These are phyloP conservation scores for Ustilago curta DNA, from an alignment of 1,284 basidiomycete genomes.

Conservation along the genomic window DNA sequence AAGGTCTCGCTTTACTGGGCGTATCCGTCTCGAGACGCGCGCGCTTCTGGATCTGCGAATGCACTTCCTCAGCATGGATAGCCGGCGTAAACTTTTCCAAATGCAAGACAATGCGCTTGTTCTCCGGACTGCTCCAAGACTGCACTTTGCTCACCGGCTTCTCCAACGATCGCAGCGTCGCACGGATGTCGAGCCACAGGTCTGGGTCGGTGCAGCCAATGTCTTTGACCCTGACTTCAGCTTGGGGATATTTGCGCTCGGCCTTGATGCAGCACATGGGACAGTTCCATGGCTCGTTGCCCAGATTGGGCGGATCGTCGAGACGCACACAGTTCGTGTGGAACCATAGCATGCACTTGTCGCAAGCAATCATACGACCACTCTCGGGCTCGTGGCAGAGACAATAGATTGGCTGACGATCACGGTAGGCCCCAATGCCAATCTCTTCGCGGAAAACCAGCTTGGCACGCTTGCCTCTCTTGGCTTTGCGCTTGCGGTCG, in stretches of 20 bases:
- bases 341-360: slow-evolving; percentile 68
- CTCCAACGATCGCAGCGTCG: slow-evolving; percentile 62
- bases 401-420: slow-evolving; percentile 62
- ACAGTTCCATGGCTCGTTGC: slow-evolving; percentile 63
- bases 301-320: slow-evolving; percentile 51
- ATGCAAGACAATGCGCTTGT: slow-evolving; percentile 62
- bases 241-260: slow-evolving; percentile 63
- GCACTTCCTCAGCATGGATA: slow-evolving; percentile 52
- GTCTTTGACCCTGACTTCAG: slow-evolving; percentile 65
- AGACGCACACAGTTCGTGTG: slow-evolving; percentile 66
- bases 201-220: slow-evolving; percentile 54
- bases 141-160: slow-evolving; percentile 62
- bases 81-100: slow-evolving; percentile 65
- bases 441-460: slow-evolving; percentile 66
- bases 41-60: slow-evolving; percentile 40
- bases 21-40: slow-evolving; percentile 43
- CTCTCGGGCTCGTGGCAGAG: slow-evolving; percentile 63
- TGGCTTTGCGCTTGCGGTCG: slow-evolving; percentile 50
- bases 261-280: slow-evolving; percentile 69
- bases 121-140: slow-evolving; percentile 52
- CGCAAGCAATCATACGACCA: slow-evolving; percentile 67
- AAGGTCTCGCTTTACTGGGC: slow-evolving; percentile 31
- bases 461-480: slow-evolving; percentile 66
- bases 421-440: slow-evolving; percentile 42
- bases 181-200: slow-evolving; percentile 64